Percentiles rank a stretch among this genome's conserved stretches.
Conservation (phyloP, 1,284 basidiomycete species). For the Trametes pubescens region DNA sequence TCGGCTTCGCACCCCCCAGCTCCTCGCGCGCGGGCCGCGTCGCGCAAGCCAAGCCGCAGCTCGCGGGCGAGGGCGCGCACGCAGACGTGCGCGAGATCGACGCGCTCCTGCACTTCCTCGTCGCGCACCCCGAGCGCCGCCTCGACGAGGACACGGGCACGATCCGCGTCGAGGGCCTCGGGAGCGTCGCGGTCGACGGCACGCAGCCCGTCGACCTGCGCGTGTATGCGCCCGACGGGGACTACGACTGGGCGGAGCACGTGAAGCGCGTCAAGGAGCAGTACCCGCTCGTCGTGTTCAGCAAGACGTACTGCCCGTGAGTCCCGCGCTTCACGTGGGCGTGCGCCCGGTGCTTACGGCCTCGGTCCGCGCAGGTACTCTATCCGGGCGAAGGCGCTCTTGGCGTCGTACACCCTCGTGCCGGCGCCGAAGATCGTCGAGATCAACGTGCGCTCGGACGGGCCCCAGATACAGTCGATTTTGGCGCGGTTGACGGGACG, state of each 20-base stretch:
- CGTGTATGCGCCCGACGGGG: slow-evolving; percentile 56
- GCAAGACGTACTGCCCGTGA: slow-evolving; percentile 84
- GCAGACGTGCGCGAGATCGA: slow-evolving; percentile 59
- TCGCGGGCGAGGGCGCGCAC: slow-evolving; percentile 29
- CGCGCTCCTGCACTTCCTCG: slow-evolving; percentile 70
- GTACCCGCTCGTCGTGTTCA: slow-evolving; percentile 79
- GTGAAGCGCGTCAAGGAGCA: slow-evolving; percentile 53
- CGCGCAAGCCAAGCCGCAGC: slow-evolving; percentile 38
- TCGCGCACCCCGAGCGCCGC: slow-evolving; percentile 53
- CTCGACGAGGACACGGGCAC: slow-evolving; percentile 51
- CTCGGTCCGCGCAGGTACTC: slow-evolving; percentile 62
- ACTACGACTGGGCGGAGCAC: slow-evolving; percentile 58
- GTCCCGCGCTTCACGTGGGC: background rate
- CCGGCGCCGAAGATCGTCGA: slow-evolving; percentile 79
- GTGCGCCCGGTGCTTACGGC: background rate
- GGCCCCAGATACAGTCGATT: slow-evolving; percentile 67
- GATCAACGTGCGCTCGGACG: slow-evolving; percentile 77
- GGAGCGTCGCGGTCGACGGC: slow-evolving; percentile 46
- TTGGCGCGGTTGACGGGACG: slow-evolving; percentile 71
- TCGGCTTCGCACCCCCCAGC: slow-evolving; percentile 34
- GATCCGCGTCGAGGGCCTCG: slow-evolving; percentile 37
- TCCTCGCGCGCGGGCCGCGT: slow-evolving; percentile 40
- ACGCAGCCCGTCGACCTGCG: slow-evolving; percentile 54
- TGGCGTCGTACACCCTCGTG: slow-evolving; percentile 68
- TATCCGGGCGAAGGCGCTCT: slow-evolving; percentile 70